Evolutionary conservation across 1,284 basidiomycete genomes (phyloP), one percentile per base, ranked within the genome.

Genomic region (Boletus subluridellus): DNA sequence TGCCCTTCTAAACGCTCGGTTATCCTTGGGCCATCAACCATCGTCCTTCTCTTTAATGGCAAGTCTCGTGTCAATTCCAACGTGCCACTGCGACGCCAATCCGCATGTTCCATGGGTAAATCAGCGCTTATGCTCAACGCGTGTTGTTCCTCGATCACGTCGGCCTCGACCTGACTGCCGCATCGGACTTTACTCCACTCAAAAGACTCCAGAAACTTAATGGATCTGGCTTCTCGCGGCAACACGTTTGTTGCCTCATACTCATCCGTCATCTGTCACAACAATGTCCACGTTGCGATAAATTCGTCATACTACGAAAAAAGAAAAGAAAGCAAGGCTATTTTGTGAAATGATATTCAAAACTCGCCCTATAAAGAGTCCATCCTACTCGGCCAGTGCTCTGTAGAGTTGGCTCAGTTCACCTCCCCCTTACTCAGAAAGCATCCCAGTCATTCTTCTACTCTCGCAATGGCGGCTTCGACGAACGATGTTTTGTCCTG

Each of bases 401-500:
- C 66, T 57, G 60, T 34, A 69, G 69, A 73, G 61, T 63, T 64
- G 61, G 60, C 41, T 55, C 55, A 60, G 52, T 63, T 64, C 66
- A 63, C 64, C 65, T 68, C 65, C 65, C 41, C 59, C 30, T 65
- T 60, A 71, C 67, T 67, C 61, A 64, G 66, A 66, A 59, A 61
- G 52, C 69, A 56, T 63, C 66, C 55, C 59, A 55, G 5, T 35
- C 48, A 52, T 61, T 56, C 28, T 51, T 62, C 55, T 58, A 54
- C 59, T 60, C 65, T 66, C 61, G 62, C 65, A 51, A 86, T 85
- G 82, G 73, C 80, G 50, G 71, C 78, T 65, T 70, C 80, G 60
- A 77, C 82, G 59, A 84, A 86, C 73, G 89, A 91, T 63, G 78
- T 90, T 57, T 82, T 91, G 70, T 90, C 85, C 58, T 92, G 90